phyloP scores from a whole-genome alignment of 345 rosid species.

The Geranium brycei region DNA sequence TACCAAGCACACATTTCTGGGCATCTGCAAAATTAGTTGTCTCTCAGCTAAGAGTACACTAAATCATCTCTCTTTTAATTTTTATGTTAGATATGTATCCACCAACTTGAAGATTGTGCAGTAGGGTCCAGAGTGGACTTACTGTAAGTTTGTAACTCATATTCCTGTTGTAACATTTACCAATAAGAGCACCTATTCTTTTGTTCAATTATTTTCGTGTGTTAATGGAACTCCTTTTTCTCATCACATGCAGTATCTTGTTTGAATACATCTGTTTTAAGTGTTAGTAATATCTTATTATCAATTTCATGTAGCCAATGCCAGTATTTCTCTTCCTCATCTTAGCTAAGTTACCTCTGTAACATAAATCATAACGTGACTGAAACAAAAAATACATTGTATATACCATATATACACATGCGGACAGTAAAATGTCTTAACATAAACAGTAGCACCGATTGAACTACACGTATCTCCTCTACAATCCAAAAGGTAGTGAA shows the following conservation, averaged over 20 bases:
- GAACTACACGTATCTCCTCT: not conserved
- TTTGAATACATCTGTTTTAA: no score
- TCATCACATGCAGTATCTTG: no score
- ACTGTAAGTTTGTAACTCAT: not conserved
- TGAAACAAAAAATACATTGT: no score
- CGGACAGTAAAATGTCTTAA: no score
- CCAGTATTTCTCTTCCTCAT: no score
- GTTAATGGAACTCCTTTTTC: no score
- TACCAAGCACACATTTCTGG: not conserved
- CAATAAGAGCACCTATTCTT: not conserved
- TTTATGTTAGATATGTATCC: not conserved
- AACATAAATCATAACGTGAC: no score
- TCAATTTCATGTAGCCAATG: no score
- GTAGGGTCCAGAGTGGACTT: not conserved
- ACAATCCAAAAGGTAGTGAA: not conserved
- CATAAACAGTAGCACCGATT: not conserved
- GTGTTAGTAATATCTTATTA: no score
- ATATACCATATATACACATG: no score
- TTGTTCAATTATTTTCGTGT: not conserved
- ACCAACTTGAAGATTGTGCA: not conserved
- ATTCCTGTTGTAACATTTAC: not conserved
- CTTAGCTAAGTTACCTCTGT: no score
- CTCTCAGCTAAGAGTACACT: not conserved
- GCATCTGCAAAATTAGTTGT: not conserved
- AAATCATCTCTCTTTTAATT: no score